Conservation (phyloP, 2,329 filamentous ascomycete genomes). For the Raffaelea arxii region DNA sequence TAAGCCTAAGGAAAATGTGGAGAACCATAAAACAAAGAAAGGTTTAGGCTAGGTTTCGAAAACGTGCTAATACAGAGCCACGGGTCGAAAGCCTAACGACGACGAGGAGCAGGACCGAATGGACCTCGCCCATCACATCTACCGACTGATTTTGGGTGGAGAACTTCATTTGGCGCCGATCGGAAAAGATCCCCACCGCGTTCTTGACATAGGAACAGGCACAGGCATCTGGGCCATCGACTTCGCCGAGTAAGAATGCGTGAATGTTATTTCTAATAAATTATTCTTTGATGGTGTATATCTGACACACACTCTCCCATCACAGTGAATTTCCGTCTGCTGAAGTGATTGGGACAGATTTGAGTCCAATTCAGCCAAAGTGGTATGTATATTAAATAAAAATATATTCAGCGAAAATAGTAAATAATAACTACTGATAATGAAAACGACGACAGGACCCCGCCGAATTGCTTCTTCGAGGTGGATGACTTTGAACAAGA, state of each 20-base stretch:
- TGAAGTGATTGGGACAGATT: constrained; percentile 14
- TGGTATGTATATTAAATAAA: constrained; percentile 9
- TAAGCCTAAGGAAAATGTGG: too few species aligned
- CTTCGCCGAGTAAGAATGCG: constrained; percentile 3
- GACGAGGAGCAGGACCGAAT: constrained; percentile 3
- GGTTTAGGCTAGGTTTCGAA: too few species aligned
- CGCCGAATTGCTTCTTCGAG: constrained; percentile 12
- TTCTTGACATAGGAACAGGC: constrained; percentile 14
- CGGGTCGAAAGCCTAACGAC: constrained; percentile 1
- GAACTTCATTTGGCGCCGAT: not conserved
- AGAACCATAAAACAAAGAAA: too few species aligned
- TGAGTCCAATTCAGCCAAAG: constrained; percentile 14
- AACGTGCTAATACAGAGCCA: too few species aligned
- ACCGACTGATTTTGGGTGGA: not conserved
- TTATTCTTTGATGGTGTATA: too few species aligned
- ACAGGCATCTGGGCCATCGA: constrained; percentile 17
- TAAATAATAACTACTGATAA: not conserved
- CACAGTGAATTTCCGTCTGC: not conserved
- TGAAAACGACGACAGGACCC: constrained; percentile 1
- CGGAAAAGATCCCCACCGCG: constrained; percentile 1
- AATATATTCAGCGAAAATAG: too few species aligned
- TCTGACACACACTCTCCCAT: not conserved
- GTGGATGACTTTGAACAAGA: constrained; percentile 15
- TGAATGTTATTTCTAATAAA: too few species aligned
- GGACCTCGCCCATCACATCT: constrained; percentile 2